phyloP scores from a whole-genome alignment of 192 early-diverging fungal genomes.

The Entomortierella chlamydospora region DNA sequence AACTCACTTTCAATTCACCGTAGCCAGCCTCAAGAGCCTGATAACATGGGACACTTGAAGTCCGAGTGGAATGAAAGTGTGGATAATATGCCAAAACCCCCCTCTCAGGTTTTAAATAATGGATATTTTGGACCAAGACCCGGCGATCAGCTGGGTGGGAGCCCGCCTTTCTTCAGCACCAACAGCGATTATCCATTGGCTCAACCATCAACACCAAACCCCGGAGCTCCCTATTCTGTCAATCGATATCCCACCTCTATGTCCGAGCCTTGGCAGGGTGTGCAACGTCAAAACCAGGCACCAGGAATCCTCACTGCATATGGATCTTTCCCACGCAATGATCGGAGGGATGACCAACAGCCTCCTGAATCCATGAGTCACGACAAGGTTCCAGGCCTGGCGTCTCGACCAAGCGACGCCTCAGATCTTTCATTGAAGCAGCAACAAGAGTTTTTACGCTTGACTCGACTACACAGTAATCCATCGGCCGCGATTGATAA shows the following conservation, averaged over 20 bases:
- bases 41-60: too few species aligned
- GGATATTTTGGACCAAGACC: too few species aligned
- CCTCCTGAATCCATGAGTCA: background rate
- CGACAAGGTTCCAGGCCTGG: background rate
- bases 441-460: conserved; percentile 44
- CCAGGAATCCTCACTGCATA: background rate
- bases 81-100: too few species aligned
- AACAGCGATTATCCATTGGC: background rate
- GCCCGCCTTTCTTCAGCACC: too few species aligned
- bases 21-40: too few species aligned
- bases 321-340: background rate
- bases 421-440: conserved; percentile 33
- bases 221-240: background rate
- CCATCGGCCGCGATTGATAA: background rate
- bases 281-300: background rate
- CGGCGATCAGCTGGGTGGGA: too few species aligned
- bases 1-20: too few species aligned
- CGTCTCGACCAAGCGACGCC: conserved; percentile 20
- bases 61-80: too few species aligned
- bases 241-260: background rate
- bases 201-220: background rate
- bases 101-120: too few species aligned
- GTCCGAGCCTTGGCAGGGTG: background rate
- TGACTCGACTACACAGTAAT: conserved; percentile 22
- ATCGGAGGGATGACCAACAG: background rate